Conservation (phyloP, 257 asterid genomes). For the Linderniella brevidens region DNA sequence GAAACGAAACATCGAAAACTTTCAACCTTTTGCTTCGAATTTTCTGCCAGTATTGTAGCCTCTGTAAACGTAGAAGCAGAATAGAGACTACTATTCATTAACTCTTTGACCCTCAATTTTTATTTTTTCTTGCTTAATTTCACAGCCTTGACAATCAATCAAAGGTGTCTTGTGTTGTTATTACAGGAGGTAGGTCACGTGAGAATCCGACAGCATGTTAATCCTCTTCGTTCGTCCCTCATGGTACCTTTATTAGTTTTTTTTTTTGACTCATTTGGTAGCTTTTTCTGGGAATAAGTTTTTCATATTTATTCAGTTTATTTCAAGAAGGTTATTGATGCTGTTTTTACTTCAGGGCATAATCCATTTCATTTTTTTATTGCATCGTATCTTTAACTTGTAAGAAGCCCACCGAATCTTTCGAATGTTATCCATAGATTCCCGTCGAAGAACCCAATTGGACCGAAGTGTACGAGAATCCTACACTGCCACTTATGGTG, state of each 20-base stretch:
- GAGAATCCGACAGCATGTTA: constrained; percentile 85
- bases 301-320: background rate
- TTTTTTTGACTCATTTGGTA: no score
- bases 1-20: background rate
- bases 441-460: constrained; percentile 77
- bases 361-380: background rate
- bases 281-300: background rate
- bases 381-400: background rate
- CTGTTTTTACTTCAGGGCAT: background rate
- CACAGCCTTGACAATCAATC: no score
- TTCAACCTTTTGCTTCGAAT: no score
- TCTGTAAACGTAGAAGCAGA: no score
- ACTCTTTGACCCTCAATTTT: no score
- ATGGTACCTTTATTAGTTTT: constrained; percentile 32
- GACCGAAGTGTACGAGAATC: constrained; percentile 48
- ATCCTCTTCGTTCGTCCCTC: constrained; percentile 59
- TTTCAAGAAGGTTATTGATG: background rate
- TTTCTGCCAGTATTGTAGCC: no score
- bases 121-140: no score
- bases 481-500: constrained; percentile 79
- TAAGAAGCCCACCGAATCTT: background rate
- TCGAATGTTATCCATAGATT: constrained; percentile 22
- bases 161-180: background rate
- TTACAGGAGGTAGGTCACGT: constrained; percentile 86
- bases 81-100: no score